A percentile compares a stretch with the other conserved stretches of the same genome.
These are phyloP conservation scores for Plectranthus barbatus DNA, from an alignment of 257 asterid species.

Conservation along the genomic window DNA sequence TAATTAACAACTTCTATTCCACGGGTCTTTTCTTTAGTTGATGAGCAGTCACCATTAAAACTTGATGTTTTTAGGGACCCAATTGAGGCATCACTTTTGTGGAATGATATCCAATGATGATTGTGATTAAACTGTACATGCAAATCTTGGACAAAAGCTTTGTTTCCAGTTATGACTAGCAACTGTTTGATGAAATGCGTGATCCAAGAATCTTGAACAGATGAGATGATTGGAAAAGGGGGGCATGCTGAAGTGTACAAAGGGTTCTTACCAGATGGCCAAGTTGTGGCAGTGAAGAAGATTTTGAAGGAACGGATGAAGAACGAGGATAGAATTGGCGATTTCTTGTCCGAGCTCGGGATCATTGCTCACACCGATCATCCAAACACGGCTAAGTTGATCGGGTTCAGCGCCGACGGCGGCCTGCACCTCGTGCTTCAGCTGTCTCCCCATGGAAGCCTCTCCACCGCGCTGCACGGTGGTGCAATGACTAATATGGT, in stretches of 20 bases:
- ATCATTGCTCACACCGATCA: conserved; percentile 87
- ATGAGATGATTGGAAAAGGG: conserved; percentile 78
- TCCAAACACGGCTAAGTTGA: conserved; percentile 64
- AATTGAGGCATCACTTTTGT: not conserved
- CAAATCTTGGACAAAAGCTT: not conserved
- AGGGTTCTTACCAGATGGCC: conserved; percentile 70
- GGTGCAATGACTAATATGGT: not conserved
- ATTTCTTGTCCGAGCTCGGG: conserved; percentile 84
- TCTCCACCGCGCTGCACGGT: conserved; percentile 66
- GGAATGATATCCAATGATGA: not conserved
- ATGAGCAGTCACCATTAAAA: not conserved
- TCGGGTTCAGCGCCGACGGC: conserved; percentile 70
- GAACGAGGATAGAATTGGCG: conserved; percentile 73
- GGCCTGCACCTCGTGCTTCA: conserved; percentile 84
- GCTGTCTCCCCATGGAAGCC: conserved; percentile 69
- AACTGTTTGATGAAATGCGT: conserved; percentile 15
- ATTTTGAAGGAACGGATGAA: conserved; percentile 50
- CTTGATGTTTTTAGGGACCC: not conserved
- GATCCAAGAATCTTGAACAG: conserved; percentile 25
- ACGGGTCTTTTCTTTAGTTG: no score
- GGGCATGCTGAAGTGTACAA: conserved; percentile 94
- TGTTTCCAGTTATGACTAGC: no score
- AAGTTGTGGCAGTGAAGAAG: conserved; percentile 82
- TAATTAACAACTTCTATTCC: no score
- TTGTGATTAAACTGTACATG: not conserved